Evolutionary conservation across 2,329 filamentous ascomycete genomes (phyloP).

Genomic region (Pseudocercospora crystallina): DNA sequence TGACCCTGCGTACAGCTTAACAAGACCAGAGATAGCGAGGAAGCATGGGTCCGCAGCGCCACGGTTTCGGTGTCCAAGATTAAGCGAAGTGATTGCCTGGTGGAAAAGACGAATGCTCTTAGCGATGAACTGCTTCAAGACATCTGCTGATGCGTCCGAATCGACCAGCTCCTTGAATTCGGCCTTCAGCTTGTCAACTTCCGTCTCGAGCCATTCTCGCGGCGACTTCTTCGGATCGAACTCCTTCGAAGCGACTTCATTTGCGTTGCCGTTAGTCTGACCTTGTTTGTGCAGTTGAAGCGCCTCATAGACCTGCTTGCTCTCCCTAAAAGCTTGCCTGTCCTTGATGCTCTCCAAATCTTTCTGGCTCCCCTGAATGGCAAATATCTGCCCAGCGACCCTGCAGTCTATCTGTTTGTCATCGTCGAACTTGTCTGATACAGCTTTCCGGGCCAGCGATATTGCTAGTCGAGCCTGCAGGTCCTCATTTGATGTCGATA

Average conservation of each 20-base stretch:
- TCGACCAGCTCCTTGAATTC: slow-evolving; percentile 23
- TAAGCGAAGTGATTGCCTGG: slow-evolving; percentile 17
- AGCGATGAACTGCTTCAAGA: slow-evolving; percentile 24
- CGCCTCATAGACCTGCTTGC: slow-evolving; percentile 33
- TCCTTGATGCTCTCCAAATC: slow-evolving; percentile 29
- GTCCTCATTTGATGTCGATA: slow-evolving; percentile 31
- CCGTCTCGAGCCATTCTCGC: slow-evolving; percentile 23
- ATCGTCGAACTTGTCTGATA: slow-evolving; percentile 33
- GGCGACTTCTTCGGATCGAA: slow-evolving; percentile 7
- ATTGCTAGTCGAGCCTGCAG: slow-evolving; percentile 31
- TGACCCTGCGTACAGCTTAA: slow-evolving; percentile 27
- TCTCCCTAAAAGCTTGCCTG: slow-evolving; percentile 26
- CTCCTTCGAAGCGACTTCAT: background rate
- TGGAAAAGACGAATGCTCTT: slow-evolving; percentile 30
- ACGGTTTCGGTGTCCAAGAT: slow-evolving; percentile 19
- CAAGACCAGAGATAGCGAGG: slow-evolving; percentile 34
- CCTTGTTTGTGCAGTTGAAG: slow-evolving; percentile 17
- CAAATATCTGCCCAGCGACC: slow-evolving; percentile 36
- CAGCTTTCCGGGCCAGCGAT: slow-evolving; percentile 32
- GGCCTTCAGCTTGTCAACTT: slow-evolving; percentile 26
- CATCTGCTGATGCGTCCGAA: slow-evolving; percentile 10
- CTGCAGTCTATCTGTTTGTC: slow-evolving; percentile 32
- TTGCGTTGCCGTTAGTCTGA: background rate
- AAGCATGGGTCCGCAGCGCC: slow-evolving; percentile 33
- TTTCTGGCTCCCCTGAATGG: slow-evolving; percentile 26